Evolutionary conservation across 306 rosid species (phyloP).

Genomic region (Heteromeles arbutifolia): DNA sequence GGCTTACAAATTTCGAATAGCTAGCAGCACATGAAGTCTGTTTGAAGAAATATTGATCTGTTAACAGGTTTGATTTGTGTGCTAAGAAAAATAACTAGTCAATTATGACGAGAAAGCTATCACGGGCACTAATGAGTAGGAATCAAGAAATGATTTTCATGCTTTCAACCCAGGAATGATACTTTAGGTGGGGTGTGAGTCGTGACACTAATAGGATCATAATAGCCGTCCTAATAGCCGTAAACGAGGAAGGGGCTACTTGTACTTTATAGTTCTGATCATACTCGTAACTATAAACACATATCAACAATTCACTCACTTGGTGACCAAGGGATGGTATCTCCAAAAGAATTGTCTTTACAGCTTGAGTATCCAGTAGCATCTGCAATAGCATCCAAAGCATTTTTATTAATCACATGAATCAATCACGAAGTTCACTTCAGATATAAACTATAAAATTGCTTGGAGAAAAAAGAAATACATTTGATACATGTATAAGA

Average conservation of each 20-base stretch:
- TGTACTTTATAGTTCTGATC: background rate
- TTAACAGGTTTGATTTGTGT: constrained; percentile 8
- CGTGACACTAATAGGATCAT: background rate
- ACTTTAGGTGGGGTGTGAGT: background rate
- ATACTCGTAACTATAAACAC: background rate
- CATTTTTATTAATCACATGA: constrained; percentile 10
- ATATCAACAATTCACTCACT: constrained; percentile 33
- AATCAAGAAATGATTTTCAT: background rate
- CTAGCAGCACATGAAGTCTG: constrained; percentile 92
- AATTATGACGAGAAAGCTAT: background rate
- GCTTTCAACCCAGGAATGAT: background rate
- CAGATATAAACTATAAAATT: background rate
- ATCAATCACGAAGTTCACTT: constrained; percentile 9
- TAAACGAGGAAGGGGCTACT: background rate
- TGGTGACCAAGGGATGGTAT: constrained; percentile 98
- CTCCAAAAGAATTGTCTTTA: constrained; percentile 91
- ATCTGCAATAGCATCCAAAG: constrained; percentile 55
- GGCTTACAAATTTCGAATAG: constrained; percentile 89
- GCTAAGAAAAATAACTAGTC: background rate
- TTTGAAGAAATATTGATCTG: constrained; percentile 15
- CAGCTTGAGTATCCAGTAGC: constrained; percentile 98
- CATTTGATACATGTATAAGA: background rate
- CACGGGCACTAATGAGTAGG: background rate
- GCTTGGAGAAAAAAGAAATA: background rate
- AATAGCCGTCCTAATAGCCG: background rate